These are phyloP conservation scores for Microbotryum violaceum DNA, from an alignment of 1,284 basidiomycete species.

Conservation along the genomic window DNA sequence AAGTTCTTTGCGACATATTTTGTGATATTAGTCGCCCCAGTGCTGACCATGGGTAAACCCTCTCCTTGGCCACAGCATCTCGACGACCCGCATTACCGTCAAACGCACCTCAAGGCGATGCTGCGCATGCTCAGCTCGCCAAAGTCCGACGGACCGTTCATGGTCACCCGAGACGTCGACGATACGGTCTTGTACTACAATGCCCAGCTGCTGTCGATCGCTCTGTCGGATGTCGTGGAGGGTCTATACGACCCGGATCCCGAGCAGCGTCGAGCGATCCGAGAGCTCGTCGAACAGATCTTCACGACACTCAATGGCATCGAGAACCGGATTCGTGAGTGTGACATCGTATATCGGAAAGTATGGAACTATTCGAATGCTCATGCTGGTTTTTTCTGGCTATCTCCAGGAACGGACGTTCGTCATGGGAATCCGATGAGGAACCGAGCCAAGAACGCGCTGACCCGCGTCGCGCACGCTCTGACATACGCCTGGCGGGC, in stretches of 20 bases:
- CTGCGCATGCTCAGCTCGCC: too few relatives aligned
- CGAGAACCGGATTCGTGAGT: conserved; percentile 2
- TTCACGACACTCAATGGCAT: not conserved
- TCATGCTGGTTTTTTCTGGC: not conserved
- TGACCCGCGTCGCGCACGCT: not conserved
- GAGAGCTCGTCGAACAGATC: not conserved
- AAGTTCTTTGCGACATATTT: too few relatives aligned
- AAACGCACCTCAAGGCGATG: too few relatives aligned
- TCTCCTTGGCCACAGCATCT: too few relatives aligned
- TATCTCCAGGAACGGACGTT: not conserved
- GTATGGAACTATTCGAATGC: not conserved
- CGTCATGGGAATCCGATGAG: not conserved
- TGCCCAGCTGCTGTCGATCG: not conserved
- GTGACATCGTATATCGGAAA: not conserved
- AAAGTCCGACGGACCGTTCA: too few relatives aligned
- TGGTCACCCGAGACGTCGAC: too few relatives aligned
- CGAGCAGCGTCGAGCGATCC: too few relatives aligned
- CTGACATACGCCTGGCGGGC: not conserved
- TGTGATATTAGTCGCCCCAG: too few relatives aligned
- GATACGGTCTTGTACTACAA: conserved; percentile 1
- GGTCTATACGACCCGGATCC: not conserved
- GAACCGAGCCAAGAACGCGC: not conserved
- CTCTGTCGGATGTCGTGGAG: not conserved
- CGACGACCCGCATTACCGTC: too few relatives aligned
- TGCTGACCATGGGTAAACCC: too few relatives aligned